These are phyloP conservation scores for Cadophora gregata DNA, from an alignment of 2,329 filamentous ascomycete genomes.

Conservation along the genomic window DNA sequence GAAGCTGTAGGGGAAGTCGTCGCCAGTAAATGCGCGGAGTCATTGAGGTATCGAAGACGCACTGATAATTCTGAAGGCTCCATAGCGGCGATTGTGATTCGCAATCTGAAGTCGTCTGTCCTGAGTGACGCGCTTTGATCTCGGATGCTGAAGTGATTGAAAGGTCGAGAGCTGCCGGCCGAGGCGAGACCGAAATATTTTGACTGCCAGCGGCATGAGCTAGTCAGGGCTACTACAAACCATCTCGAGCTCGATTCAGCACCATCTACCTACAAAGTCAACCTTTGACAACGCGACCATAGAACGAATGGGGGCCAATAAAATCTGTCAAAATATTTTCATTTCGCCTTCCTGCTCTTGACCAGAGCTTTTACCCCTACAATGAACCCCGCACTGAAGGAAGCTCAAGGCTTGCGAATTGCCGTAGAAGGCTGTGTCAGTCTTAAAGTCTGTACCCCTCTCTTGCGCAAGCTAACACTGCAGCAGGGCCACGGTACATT, in stretches of 20 bases:
- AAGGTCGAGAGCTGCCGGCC: not conserved
- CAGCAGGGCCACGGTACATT: slow-evolving; percentile 86
- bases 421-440: slow-evolving; percentile 88
- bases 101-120: not conserved
- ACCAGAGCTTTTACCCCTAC: slow-evolving; percentile 14
- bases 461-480: slow-evolving; percentile 15
- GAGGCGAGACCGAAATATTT: slow-evolving; percentile 22
- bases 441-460: slow-evolving; percentile 29
- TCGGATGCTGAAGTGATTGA: slow-evolving; percentile 12
- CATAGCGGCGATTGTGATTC: slow-evolving; percentile 29
- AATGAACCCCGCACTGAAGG: slow-evolving; percentile 38
- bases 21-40: slow-evolving; percentile 64
- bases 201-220: not conserved
- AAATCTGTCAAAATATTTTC: not conserved
- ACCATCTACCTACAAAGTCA: not conserved
- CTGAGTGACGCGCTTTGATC: not conserved
- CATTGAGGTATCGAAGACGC: slow-evolving; percentile 52
- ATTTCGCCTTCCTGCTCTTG: not conserved
- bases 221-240: not conserved
- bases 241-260: not conserved
- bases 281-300: not conserved
- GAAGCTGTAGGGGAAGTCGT: slow-evolving; percentile 60
- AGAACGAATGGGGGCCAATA: not conserved
- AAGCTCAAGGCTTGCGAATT: slow-evolving; percentile 65
- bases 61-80: slow-evolving; percentile 38